Base-by-base conservation (phyloP, 2,329 filamentous ascomycete genomes). In the Aspergillus cejpii region DNA sequence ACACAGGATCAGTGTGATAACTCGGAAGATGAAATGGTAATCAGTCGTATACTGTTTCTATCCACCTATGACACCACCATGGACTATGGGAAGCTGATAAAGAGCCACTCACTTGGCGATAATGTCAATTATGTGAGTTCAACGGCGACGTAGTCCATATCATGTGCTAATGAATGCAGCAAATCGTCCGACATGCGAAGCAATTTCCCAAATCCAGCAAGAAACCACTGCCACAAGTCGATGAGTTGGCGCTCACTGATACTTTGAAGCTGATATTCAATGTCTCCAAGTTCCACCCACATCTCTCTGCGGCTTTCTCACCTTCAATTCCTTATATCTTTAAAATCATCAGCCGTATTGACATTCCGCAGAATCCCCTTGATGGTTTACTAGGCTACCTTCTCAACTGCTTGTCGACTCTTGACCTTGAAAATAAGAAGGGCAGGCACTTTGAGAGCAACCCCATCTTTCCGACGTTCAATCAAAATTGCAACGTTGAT, bases 261-360 rank as follows among this genome's bases (percentile, higher is more conserved):
- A 91, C 85, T 0, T 71, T 92, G 39, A 96, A 94, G 60, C 75
- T 97, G 31, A 70, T 94, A 41, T 97, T 94, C 74, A 96, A 96
- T 65, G 74, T 95, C 42, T 85, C 85, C 1, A 83, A 90, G 56
- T 81, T 83, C 58, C 84, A 83, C 57, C 79, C 81, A 3, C 74
- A 82, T 33, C 74, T 83, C 20, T 67, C 71, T 3, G 63, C 72
- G 0, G 68, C 73, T 0, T 94, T 96, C 60, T 80, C 80, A 1
- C 70, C 77, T 17, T 80, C 84, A 2, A 76, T 94, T 33, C 76
- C 81, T 8, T 75, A 81, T 47, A 78, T 97, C 21, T 72, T 90
- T 45, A 77, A 79, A 36, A 77, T 96, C 14, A 72, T 97, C 12
- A 66, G 67, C 23, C 77, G 76, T 51, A 79, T 81, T 11, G 72